Percentiles rank a stretch among this genome's conserved stretches.
Evolutionary conservation across 805 yeast genomes (phyloP).

Genomic region (Candida sanyiensis): DNA sequence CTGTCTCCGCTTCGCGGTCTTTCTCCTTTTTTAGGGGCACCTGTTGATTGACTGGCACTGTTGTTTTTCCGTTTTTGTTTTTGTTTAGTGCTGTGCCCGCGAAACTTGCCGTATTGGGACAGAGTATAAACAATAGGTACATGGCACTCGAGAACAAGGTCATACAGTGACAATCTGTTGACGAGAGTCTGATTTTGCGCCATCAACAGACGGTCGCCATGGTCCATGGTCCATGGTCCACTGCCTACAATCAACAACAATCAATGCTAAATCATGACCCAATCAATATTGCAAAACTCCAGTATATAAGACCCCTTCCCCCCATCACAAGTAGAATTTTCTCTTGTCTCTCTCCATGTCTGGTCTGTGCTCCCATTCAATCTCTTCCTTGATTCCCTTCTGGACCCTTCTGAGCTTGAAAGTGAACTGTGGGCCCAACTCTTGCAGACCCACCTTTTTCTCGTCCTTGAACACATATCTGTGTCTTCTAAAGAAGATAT

Average conservation of each 20-base stretch:
- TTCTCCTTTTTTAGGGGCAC: not conserved
- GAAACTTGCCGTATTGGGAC: slow-evolving; percentile 7
- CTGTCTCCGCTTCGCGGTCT: too few relatives aligned
- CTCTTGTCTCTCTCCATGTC: slow-evolving; percentile 96
- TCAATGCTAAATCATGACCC: too few relatives aligned
- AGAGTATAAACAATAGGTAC: not conserved
- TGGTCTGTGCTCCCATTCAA: slow-evolving; percentile 94
- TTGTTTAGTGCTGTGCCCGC: slow-evolving; percentile 3
- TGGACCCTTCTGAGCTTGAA: slow-evolving; percentile 82
- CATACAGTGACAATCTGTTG: too few relatives aligned
- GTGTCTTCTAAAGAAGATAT: slow-evolving; percentile 90
- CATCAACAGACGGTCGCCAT: too few relatives aligned
- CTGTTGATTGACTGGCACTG: slow-evolving; percentile 1
- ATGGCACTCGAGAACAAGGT: not conserved
- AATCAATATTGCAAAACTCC: too few relatives aligned
- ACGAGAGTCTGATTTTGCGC: too few relatives aligned
- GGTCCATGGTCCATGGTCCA: too few relatives aligned
- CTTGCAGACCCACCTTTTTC: slow-evolving; percentile 91
- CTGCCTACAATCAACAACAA: too few relatives aligned
- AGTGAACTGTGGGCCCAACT: slow-evolving; percentile 95
- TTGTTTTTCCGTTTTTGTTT: slow-evolving; percentile 3
- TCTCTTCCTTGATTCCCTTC: slow-evolving; percentile 84
- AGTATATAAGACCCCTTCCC: too few relatives aligned
- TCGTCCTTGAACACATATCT: slow-evolving; percentile 86
- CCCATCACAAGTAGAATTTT: slow-evolving; percentile 68